Conservation (phyloP, 2,329 filamentous ascomycete genomes). For the Colletotrichum australisinense region DNA sequence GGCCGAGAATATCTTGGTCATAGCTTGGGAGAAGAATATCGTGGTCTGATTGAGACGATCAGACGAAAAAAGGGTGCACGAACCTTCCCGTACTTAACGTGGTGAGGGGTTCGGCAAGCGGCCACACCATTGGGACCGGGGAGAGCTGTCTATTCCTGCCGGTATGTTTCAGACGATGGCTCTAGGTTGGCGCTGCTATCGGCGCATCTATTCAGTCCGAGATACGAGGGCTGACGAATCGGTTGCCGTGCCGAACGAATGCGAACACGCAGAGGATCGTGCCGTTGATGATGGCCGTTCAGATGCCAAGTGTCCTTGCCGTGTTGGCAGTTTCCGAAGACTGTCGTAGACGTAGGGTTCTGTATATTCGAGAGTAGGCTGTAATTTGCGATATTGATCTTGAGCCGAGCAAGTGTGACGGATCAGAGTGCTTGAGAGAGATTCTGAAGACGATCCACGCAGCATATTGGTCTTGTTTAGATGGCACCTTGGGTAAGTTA, state of each 20-base stretch:
- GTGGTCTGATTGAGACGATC: neutral
- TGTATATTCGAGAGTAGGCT: no score
- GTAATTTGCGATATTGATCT: no score
- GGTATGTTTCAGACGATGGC: neutral
- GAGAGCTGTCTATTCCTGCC: neutral
- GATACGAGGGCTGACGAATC: slow-evolving; percentile 1
- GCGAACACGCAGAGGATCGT: neutral
- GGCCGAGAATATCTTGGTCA: neutral
- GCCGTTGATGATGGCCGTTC: neutral
- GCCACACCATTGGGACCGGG: neutral
- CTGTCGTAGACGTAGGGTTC: no score
- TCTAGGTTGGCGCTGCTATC: neutral
- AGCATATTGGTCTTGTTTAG: no score
- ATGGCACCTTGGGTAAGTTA: no score
- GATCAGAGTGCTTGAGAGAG: no score
- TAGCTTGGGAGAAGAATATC: neutral
- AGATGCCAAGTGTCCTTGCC: neutral
- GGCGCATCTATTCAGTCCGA: neutral
- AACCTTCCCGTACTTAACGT: neutral
- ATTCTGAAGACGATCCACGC: no score
- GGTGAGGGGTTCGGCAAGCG: neutral
- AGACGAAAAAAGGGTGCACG: neutral
- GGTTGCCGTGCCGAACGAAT: neutral
- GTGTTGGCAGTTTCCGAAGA: no score
- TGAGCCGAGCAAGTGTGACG: no score